phyloP scores from a whole-genome alignment of 176 grass and related monocot genomes.

The Oryza australiensis region DNA sequence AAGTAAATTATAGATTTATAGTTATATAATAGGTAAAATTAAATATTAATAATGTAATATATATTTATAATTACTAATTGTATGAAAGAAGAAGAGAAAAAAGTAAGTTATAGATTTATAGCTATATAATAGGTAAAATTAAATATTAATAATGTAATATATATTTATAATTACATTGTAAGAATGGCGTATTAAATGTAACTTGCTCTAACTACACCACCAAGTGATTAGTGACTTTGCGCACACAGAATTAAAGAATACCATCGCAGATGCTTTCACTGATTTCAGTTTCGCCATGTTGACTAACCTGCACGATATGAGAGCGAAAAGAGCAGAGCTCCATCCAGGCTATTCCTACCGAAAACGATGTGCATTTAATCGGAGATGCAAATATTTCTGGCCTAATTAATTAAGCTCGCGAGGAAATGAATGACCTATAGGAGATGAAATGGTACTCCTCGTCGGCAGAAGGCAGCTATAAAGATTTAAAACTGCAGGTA shows the following conservation, averaged over 20 bases:
- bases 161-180: too few species aligned
- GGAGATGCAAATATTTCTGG: neutral
- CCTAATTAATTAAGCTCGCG: neutral
- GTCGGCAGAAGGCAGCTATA: neutral
- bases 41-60: too few species aligned
- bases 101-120: too few species aligned
- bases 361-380: slow-evolving; percentile 24
- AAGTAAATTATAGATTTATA: too few species aligned
- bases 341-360: slow-evolving; percentile 3
- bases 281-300: slow-evolving; percentile 15
- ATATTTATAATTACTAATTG: too few species aligned
- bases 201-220: neutral
- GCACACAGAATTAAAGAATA: slow-evolving; percentile 18
- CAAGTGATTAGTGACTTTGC: neutral
- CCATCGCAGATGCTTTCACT: slow-evolving; percentile 16
- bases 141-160: too few species aligned
- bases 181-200: too few species aligned
- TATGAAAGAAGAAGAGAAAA: too few species aligned
- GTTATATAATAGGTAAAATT: too few species aligned
- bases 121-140: too few species aligned
- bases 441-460: neutral
- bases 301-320: slow-evolving; percentile 4
- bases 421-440: neutral
- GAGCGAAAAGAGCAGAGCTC: neutral
- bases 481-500: neutral